phyloP scores from a whole-genome alignment of 148 eudicot genomes.

The Vaccinium darrowii region DNA sequence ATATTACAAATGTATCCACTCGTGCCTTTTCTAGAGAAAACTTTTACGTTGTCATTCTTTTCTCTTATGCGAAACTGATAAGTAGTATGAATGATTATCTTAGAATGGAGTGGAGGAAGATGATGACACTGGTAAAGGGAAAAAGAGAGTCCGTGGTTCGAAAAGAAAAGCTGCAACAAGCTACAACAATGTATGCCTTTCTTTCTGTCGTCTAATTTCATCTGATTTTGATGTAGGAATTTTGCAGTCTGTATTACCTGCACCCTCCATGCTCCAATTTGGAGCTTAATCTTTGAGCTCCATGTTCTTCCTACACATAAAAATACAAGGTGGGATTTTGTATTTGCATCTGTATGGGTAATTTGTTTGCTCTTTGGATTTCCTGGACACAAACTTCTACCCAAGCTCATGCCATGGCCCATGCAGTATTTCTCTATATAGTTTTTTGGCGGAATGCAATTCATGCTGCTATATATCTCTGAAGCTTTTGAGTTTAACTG shows the following conservation, averaged over 20 bases:
- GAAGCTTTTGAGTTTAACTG: background rate
- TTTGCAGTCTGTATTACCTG: background rate
- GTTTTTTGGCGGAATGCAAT: background rate
- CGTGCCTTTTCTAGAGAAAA: constrained; percentile 1
- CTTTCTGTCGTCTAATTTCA: background rate
- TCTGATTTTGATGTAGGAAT: background rate
- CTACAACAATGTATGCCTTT: constrained; percentile 58
- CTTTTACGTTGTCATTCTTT: background rate
- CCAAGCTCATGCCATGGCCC: background rate
- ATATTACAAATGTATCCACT: constrained; percentile 55
- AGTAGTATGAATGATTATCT: constrained; percentile 13
- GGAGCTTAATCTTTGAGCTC: background rate
- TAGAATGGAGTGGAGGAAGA: constrained; percentile 72
- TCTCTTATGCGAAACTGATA: constrained; percentile 4
- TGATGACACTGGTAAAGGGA: constrained; percentile 35
- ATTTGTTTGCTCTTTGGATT: background rate
- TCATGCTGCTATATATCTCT: background rate
- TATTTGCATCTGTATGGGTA: background rate
- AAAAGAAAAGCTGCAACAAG: constrained; percentile 62
- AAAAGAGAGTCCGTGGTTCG: constrained; percentile 65
- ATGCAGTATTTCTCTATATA: background rate
- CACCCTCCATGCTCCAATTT: background rate
- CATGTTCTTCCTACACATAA: background rate
- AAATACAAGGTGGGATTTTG: background rate
- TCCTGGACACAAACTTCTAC: background rate